Percentiles rank a stretch among this genome's conserved stretches.
Evolutionary conservation across 345 rosid species (phyloP).

Genomic region (Eucalyptus caleyi): DNA sequence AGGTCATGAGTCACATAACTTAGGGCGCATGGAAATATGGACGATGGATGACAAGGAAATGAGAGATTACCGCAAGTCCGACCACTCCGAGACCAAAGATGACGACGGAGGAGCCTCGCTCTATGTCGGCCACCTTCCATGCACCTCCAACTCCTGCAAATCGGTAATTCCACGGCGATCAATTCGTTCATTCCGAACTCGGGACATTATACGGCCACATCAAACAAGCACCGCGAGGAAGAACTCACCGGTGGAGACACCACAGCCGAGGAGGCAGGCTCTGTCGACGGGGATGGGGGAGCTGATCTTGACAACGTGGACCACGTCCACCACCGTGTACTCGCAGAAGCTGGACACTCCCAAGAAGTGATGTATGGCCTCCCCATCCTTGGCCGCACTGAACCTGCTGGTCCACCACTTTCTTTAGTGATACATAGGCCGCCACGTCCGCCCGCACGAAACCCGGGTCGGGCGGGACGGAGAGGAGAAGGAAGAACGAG

Average conservation of each 20-base stretch:
- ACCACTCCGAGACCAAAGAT: slow-evolving; percentile 69
- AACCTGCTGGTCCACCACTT: slow-evolving; percentile 18
- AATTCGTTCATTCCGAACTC: not conserved
- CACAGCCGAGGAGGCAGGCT: slow-evolving; percentile 56
- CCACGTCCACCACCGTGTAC: slow-evolving; percentile 66
- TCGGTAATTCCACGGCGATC: not conserved
- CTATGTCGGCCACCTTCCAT: slow-evolving; percentile 50
- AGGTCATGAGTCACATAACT: too few species aligned
- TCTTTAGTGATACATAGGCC: not conserved
- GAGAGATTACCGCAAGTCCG: slow-evolving; percentile 47
- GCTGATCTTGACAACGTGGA: slow-evolving; percentile 33
- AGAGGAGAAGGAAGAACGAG: not conserved
- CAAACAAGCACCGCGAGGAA: not conserved
- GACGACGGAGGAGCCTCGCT: slow-evolving; percentile 51
- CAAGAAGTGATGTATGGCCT: slow-evolving; percentile 32
- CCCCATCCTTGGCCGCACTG: slow-evolving; percentile 31
- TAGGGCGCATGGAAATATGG: not conserved
- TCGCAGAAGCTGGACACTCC: slow-evolving; percentile 54
- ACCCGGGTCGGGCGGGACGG: not conserved
- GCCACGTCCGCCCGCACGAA: not conserved
- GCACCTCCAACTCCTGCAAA: slow-evolving; percentile 57
- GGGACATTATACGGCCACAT: not conserved
- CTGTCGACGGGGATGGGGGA: slow-evolving; percentile 18
- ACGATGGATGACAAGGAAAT: not conserved
- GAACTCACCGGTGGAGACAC: slow-evolving; percentile 43